Percentiles rank a stretch among this genome's conserved stretches.
Conservation (phyloP, 306 rosid species). For the Rosa lucieae region DNA sequence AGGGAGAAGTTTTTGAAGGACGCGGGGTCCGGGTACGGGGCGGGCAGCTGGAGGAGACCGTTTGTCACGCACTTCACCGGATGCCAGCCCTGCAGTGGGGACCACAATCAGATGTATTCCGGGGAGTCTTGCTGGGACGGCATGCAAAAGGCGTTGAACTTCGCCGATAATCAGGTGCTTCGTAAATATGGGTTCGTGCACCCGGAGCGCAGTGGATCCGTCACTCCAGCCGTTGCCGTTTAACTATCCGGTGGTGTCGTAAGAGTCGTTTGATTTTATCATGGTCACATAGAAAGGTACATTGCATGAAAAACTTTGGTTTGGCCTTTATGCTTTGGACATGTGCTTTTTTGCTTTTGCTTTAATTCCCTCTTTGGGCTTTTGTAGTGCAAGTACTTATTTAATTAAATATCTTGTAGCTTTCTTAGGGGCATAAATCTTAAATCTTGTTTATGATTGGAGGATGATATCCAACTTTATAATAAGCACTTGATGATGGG, state of each 20-base stretch:
- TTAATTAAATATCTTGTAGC: neutral
- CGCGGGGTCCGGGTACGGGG: slow-evolving; percentile 38
- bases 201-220: slow-evolving; percentile 33
- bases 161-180: slow-evolving; percentile 85
- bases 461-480: slow-evolving; percentile 13
- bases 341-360: slow-evolving; percentile 6
- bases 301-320: neutral
- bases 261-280: neutral
- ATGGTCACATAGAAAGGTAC: neutral
- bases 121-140: slow-evolving; percentile 72
- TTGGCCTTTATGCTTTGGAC: neutral
- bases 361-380: neutral
- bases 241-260: slow-evolving; percentile 48
- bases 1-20: slow-evolving; percentile 51
- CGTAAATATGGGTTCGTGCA: slow-evolving; percentile 59
- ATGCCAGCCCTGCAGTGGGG: slow-evolving; percentile 90
- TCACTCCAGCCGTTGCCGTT: slow-evolving; percentile 48
- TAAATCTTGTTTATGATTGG: slow-evolving; percentile 22
- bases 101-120: slow-evolving; percentile 54
- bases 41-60: slow-evolving; percentile 66
- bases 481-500: neutral
- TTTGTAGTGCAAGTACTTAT: neutral
- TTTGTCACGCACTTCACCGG: slow-evolving; percentile 88
- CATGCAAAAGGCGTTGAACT: slow-evolving; percentile 61
- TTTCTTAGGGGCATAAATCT: neutral